A percentile compares a stretch with the other conserved stretches of the same genome.
Evolutionary conservation across 2,329 filamentous ascomycete species (phyloP).

Genomic region (Pseudogymnoascus sp.): DNA sequence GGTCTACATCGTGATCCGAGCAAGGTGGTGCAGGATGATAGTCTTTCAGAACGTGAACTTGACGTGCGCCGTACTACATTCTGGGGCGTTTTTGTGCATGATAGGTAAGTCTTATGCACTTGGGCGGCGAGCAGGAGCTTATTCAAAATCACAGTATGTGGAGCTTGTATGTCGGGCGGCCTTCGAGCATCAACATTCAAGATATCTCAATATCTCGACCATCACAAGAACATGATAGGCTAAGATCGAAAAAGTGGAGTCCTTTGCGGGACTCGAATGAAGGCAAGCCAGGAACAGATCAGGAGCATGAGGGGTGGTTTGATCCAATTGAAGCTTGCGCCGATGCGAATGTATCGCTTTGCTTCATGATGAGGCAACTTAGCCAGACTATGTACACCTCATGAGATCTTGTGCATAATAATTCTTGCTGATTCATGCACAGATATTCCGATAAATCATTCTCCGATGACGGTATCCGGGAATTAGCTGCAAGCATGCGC

Average conservation of each 20-base stretch:
- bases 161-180: constrained; percentile 13
- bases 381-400: constrained; percentile 10
- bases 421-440: background rate
- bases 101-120: constrained; percentile 5
- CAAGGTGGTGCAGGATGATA: background rate
- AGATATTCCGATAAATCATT: constrained; percentile 12
- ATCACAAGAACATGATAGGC: background rate
- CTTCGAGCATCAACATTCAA: constrained; percentile 11
- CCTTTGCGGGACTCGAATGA: background rate
- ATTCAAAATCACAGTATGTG: constrained; percentile 12
- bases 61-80: constrained; percentile 13
- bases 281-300: background rate
- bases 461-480: constrained; percentile 10
- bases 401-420: background rate
- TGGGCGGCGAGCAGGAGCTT: background rate
- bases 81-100: constrained; percentile 14
- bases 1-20: constrained; percentile 13
- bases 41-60: constrained; percentile 8
- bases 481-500: constrained; percentile 12
- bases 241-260: background rate
- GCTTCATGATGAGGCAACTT: constrained; percentile 15
- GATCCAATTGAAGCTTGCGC: constrained; percentile 13
- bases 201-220: constrained; percentile 13
- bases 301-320: background rate
- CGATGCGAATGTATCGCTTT: constrained; percentile 13